Evolutionary conservation across 1,284 basidiomycete genomes (phyloP).

Genomic region (Cryptococcus sp.): DNA sequence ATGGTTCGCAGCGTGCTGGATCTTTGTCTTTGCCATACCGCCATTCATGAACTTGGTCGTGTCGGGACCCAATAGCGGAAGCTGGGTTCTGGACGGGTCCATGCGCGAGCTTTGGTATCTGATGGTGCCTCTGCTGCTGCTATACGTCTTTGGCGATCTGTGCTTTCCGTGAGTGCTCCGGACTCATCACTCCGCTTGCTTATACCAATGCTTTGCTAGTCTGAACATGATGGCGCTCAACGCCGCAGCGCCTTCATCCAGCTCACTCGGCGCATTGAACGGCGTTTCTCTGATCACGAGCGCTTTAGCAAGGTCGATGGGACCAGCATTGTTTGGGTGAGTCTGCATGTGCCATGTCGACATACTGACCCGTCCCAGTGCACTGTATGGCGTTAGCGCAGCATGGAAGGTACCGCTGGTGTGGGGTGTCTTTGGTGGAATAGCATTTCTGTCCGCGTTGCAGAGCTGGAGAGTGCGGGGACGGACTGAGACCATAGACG

Average conservation of each 20-base stretch:
- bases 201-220: background rate
- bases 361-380: conserved; percentile 1
- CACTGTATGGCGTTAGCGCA: conserved; percentile 20
- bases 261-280: conserved; percentile 24
- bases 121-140: conserved; percentile 23
- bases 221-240: conserved; percentile 21
- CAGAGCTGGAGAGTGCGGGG: conserved; percentile 13
- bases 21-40: conserved; percentile 16
- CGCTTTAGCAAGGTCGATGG: conserved; percentile 23
- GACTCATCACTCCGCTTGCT: background rate
- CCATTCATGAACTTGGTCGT: conserved; percentile 27
- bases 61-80: background rate
- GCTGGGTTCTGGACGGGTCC: conserved; percentile 20
- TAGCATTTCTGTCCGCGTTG: conserved; percentile 6
- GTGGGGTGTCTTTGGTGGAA: conserved; percentile 21
- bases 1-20: conserved; percentile 22
- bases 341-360: background rate
- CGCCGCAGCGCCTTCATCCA: conserved; percentile 10
- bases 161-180: conserved; percentile 22
- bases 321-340: conserved; percentile 26
- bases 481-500: background rate
- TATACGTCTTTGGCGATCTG: conserved; percentile 27
- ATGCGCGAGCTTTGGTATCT: conserved; percentile 21
- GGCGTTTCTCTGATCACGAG: conserved; percentile 16
- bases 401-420: conserved; percentile 16